phyloP scores from a whole-genome alignment of 2,329 filamentous ascomycete species.

The Sphaerulina vaccinii region DNA sequence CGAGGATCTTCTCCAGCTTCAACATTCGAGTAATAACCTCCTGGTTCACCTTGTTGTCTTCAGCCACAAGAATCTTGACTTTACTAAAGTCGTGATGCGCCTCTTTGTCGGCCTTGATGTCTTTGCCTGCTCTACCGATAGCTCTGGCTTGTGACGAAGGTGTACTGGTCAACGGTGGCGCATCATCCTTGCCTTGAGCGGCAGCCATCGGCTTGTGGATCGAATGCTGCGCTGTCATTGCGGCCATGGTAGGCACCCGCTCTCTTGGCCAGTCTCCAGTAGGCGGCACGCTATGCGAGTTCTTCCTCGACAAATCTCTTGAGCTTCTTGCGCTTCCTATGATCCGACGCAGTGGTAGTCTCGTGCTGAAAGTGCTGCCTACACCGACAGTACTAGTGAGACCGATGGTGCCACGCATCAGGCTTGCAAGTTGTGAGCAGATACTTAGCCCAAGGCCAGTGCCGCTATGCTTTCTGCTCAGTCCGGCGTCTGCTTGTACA shows the following conservation, averaged over 20 bases:
- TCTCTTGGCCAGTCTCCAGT: background rate
- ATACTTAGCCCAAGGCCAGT: slow-evolving; percentile 87
- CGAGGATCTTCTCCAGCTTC: slow-evolving; percentile 74
- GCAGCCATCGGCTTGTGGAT: background rate
- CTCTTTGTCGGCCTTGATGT: slow-evolving; percentile 52
- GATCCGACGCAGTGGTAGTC: slow-evolving; percentile 71
- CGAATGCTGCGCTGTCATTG: slow-evolving; percentile 4
- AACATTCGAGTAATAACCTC: slow-evolving; percentile 63
- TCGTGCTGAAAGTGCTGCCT: slow-evolving; percentile 79
- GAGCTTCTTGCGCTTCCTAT: background rate
- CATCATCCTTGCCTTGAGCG: background rate
- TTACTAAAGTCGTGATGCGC: slow-evolving; percentile 58
- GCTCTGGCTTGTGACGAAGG: slow-evolving; percentile 40
- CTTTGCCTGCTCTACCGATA: slow-evolving; percentile 45
- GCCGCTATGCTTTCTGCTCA: slow-evolving; percentile 90
- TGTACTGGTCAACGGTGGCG: slow-evolving; percentile 9
- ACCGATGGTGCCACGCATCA: slow-evolving; percentile 78
- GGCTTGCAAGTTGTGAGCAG: slow-evolving; percentile 75
- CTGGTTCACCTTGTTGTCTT: slow-evolving; percentile 68
- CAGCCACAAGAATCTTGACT: slow-evolving; percentile 80
- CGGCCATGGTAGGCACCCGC: slow-evolving; percentile 5
- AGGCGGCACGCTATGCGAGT: background rate
- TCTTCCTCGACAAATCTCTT: background rate
- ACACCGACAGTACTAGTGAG: slow-evolving; percentile 69
- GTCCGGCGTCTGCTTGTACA: slow-evolving; percentile 80